Evolutionary conservation across 257 asterid genomes (phyloP), one percentile per base, ranked within the genome.

Genomic region (Solanum rostratum): DNA sequence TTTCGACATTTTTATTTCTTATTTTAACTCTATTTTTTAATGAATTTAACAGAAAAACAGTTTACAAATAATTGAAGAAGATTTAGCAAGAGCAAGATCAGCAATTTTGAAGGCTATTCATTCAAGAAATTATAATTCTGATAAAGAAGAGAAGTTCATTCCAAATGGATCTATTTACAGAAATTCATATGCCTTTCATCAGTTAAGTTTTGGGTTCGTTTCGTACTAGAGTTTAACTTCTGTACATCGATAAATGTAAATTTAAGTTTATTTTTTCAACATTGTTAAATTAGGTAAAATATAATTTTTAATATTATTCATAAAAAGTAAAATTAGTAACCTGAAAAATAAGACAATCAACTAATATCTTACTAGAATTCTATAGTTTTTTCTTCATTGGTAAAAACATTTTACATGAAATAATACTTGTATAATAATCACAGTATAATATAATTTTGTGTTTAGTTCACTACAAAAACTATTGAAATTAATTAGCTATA

Each of bases 181-280:
- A 60, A 83, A 52, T 30, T 43, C 88, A 29, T 82, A 82, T 53
- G 88, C 85, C 68, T 86, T 82, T 80, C 88, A 82, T 65, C 88
- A 82, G 88, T 86, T 84, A 50, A 69, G 85, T 85, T 52, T 71
- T 29, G 45, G 22, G 7, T 27, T 63, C 20, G 0, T 63, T 1
- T 5, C 0, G 10, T 63, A 57, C 0, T 0, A 62, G 69, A 63
- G 71, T 63, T 63, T 63, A 13, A 63, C 71, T 63, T 62, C 8
- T 11, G 24, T 24, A 24, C 37, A 62, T 16, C 5, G 1, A n/a
- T 30, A 12, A 50, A 12, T 1, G 2, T 60, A 60, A 50, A 12
- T 1, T 4, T 60, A 60, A n/a, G 0, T 10, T n/a, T n/a, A n/a
- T 0, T 4, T 59, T 59, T 10, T 74, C 8, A 11, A 60, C 0